A percentile compares a stretch with the other conserved stretches of the same genome.
Evolutionary conservation across 306 rosid genomes (phyloP).

Genomic region (Fragaria ananassa): DNA sequence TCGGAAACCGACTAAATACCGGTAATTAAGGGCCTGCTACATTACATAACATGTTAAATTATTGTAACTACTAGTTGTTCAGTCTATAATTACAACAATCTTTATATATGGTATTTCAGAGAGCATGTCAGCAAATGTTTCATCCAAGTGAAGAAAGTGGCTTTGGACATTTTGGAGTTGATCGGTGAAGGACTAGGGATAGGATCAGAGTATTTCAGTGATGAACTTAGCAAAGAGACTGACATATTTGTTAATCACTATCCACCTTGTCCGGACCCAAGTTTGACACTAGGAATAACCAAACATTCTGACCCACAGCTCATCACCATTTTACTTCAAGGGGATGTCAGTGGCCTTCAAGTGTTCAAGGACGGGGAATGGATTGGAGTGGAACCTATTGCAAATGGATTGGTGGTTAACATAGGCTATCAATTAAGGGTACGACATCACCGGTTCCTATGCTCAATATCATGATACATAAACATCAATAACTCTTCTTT

Average conservation of each 20-base stretch:
- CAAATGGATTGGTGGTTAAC: constrained; percentile 48
- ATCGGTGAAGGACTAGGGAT: constrained; percentile 26
- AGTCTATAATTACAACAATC: not conserved
- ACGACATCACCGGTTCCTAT: not conserved
- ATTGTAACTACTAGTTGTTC: not conserved
- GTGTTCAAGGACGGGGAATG: constrained; percentile 50
- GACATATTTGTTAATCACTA: constrained; percentile 14
- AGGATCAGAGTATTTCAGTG: constrained; percentile 8
- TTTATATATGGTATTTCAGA: not conserved
- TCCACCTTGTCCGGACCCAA: constrained; percentile 34
- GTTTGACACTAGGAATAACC: constrained; percentile 31
- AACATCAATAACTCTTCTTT: not conserved
- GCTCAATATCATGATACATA: not conserved
- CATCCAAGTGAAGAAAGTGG: constrained; percentile 21
- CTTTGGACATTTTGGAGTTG: constrained; percentile 19
- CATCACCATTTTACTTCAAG: constrained; percentile 25
- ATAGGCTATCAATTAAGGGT: constrained; percentile 44
- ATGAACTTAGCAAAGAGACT: constrained; percentile 11
- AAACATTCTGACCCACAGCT: constrained; percentile 31
- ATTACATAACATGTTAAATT: not conserved
- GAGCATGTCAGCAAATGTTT: constrained; percentile 20
- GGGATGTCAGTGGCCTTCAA: constrained; percentile 34
- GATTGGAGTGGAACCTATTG: constrained; percentile 46
- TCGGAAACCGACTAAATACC: constrained; percentile 8
- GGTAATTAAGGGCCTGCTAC: constrained; percentile 13